A percentile compares a stretch with the other conserved stretches of the same genome.
Conservation (phyloP, 495 filamentous ascomycete genomes). For the Neurospora tetraspora region DNA sequence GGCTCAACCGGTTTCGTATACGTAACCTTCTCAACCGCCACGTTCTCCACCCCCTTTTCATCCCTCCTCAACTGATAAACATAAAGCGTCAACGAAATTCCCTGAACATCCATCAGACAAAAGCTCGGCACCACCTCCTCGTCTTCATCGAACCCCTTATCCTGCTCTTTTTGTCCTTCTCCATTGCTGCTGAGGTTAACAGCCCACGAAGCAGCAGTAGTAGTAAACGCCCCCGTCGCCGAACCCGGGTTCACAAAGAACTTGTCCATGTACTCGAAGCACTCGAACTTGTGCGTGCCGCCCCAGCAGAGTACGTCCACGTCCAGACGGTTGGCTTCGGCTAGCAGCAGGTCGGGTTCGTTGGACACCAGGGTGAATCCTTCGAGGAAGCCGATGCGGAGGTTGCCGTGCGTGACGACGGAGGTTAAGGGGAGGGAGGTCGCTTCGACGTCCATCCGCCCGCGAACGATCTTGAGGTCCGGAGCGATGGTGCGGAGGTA, state of each 20-base stretch:
- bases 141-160: constrained; percentile 47
- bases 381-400: constrained; percentile 94
- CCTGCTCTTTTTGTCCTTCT: background rate
- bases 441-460: constrained; percentile 88
- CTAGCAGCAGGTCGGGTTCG: constrained; percentile 84
- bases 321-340: constrained; percentile 90
- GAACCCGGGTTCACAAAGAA: constrained; percentile 99
- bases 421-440: constrained; percentile 83
- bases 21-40: constrained; percentile 94
- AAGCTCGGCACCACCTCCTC: constrained; percentile 92
- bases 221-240: constrained; percentile 75
- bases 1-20: constrained; percentile 75
- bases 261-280: constrained; percentile 95
- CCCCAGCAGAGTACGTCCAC: constrained; percentile 96
- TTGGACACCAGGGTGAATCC: constrained; percentile 91
- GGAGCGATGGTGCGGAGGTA: constrained; percentile 87
- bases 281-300: constrained; percentile 95
- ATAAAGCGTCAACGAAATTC: constrained; percentile 91
- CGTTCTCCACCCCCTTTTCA: constrained; percentile 77
- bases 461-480: constrained; percentile 91
- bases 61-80: constrained; percentile 95
- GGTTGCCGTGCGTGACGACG: constrained; percentile 84
- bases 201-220: constrained; percentile 10
- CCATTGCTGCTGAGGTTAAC: constrained; percentile 22
- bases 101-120: constrained; percentile 99